Conservation (phyloP, 2,329 filamentous ascomycete genomes). For the Dactylellina parvicollis region DNA sequence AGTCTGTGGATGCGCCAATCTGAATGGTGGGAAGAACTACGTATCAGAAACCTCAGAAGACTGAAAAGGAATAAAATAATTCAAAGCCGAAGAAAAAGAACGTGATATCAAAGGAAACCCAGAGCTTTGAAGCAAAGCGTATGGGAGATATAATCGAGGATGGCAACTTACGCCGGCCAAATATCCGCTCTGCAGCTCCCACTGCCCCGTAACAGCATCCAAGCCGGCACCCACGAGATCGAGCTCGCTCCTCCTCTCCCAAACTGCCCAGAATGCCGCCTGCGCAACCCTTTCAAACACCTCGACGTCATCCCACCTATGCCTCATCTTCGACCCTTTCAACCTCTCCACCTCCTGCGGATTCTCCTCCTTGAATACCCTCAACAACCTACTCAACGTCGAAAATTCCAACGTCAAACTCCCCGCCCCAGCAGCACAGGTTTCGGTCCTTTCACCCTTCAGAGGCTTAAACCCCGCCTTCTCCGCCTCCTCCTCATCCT, state of each 20-base stretch:
- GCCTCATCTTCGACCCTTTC: conserved; percentile 5
- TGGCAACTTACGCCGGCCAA: conserved; percentile 44
- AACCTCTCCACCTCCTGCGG: conserved; percentile 25
- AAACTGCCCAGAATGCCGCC: conserved; percentile 96
- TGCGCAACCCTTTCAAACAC: conserved; percentile 92
- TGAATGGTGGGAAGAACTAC: conserved; percentile 56
- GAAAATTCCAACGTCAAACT: conserved; percentile 94
- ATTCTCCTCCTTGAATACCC: conserved; percentile 66
- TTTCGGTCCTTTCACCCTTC: conserved; percentile 83
- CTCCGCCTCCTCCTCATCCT: conserved; percentile 44
- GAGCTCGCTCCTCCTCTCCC: conserved; percentile 83
- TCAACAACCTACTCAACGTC: conserved; percentile 85
- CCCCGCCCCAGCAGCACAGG: conserved; percentile 94
- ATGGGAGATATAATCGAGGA: background rate
- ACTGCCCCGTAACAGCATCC: conserved; percentile 87
- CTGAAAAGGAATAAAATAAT: conserved; percentile 12
- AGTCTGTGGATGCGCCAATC: conserved; percentile 95
- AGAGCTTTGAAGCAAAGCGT: background rate
- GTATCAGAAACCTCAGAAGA: conserved; percentile 44
- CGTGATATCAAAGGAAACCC: conserved; percentile 43
- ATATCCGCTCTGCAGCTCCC: conserved; percentile 68
- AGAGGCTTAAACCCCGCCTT: conserved; percentile 40
- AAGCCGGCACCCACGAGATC: conserved; percentile 90
- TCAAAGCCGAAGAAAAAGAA: background rate
- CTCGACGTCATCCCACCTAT: conserved; percentile 59